phyloP scores from a whole-genome alignment of 495 filamentous ascomycete genomes.

The Oidiodendron maius region DNA sequence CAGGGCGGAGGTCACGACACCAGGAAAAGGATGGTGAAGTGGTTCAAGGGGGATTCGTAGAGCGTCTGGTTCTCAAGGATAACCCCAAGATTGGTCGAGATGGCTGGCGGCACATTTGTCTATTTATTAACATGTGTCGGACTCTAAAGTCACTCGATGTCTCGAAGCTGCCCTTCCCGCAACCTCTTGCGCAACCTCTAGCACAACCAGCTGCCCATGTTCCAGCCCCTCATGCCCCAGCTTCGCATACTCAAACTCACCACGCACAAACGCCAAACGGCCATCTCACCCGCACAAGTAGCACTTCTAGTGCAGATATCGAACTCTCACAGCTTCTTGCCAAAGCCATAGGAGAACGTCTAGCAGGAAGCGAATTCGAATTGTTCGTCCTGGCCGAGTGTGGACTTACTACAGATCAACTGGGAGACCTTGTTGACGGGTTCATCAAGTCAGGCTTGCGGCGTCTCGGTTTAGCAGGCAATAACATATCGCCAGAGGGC shows the following conservation, averaged over 20 bases:
- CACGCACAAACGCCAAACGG: constrained; percentile 3
- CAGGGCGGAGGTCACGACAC: constrained; percentile 34
- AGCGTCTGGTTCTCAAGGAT: constrained; percentile 85
- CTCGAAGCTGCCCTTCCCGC: constrained; percentile 78
- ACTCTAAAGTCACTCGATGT: constrained; percentile 83
- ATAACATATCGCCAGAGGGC: constrained; percentile 65
- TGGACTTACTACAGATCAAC: constrained; percentile 59
- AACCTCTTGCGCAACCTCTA: constrained; percentile 21
- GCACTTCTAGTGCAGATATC: neutral
- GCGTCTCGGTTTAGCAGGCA: constrained; percentile 77
- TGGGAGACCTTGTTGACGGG: constrained; percentile 70
- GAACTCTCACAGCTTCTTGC: constrained; percentile 50
- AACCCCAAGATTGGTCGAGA: constrained; percentile 76
- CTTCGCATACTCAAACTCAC: neutral
- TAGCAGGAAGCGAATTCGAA: constrained; percentile 70
- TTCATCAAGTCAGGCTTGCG: constrained; percentile 65
- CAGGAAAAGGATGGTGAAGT: constrained; percentile 26
- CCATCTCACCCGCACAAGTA: constrained; percentile 12
- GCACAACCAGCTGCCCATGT: no score
- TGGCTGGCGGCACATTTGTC: constrained; percentile 85
- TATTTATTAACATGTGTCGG: constrained; percentile 85
- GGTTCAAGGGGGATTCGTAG: constrained; percentile 62
- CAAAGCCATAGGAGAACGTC: constrained; percentile 68
- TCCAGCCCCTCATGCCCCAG: no score
- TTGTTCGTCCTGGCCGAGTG: constrained; percentile 81